Conservation (phyloP, 129 eudicot genomes). For the Centaurea solstitialis region DNA sequence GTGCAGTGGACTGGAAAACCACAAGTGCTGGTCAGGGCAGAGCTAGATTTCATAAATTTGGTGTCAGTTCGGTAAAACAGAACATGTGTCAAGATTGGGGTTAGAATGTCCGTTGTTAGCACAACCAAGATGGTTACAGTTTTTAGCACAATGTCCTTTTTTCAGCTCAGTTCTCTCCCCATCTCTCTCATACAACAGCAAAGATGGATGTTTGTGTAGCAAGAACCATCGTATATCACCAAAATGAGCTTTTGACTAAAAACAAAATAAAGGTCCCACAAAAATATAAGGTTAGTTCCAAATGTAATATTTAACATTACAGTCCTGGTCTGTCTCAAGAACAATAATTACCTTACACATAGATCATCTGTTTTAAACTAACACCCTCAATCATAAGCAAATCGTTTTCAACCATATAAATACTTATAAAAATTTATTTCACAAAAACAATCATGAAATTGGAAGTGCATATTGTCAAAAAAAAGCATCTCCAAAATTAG, state of each 20-base stretch:
- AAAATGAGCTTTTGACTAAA: neutral
- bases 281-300: neutral
- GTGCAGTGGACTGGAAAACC: neutral
- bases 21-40: neutral
- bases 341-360: neutral
- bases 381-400: neutral
- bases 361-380: neutral
- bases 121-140: neutral
- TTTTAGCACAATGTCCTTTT: neutral
- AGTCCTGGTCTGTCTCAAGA: neutral
- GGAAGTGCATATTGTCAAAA: neutral
- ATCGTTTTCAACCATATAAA: neutral
- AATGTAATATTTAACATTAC: neutral
- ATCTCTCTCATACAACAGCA: slow-evolving; percentile 10
- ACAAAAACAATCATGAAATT: neutral
- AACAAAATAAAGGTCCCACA: neutral
- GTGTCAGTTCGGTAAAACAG: neutral
- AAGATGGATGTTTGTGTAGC: neutral
- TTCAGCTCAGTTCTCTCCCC: neutral
- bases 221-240: neutral
- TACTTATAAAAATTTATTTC: neutral
- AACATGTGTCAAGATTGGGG: neutral
- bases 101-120: neutral
- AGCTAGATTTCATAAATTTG: neutral
- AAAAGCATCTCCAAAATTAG: neutral